phyloP scores from a whole-genome alignment of 179 eudicot genomes.

The Drosera spatulata region DNA sequence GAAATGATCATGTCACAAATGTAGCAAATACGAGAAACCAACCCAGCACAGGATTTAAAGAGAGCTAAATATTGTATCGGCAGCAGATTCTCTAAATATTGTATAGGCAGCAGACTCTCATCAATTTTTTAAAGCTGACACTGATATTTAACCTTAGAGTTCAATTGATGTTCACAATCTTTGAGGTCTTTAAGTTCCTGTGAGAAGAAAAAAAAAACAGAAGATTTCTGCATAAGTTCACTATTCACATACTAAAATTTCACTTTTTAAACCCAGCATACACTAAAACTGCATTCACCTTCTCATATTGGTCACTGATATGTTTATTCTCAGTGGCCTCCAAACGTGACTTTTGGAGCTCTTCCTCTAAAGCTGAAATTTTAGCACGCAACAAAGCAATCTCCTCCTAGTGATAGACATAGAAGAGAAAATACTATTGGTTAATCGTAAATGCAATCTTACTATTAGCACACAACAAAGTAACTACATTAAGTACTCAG shows the following conservation, averaged over 20 bases:
- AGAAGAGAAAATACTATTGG: too few relatives aligned
- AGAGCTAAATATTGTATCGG: background rate
- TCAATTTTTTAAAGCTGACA: background rate
- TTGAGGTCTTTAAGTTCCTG: slow-evolving; percentile 91
- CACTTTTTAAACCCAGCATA: background rate
- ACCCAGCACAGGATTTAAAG: background rate
- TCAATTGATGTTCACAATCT: slow-evolving; percentile 67
- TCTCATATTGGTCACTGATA: slow-evolving; percentile 43
- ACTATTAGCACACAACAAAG: too few relatives aligned
- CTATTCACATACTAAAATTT: slow-evolving; percentile 2
- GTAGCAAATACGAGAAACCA: background rate
- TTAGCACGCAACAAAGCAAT: slow-evolving; percentile 47
- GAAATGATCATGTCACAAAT: background rate
- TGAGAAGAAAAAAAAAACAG: background rate
- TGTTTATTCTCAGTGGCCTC: slow-evolving; percentile 46
- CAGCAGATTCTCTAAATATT: too few relatives aligned
- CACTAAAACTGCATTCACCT: slow-evolving; percentile 29
- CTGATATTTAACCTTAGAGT: slow-evolving; percentile 67
- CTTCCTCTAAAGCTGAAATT: slow-evolving; percentile 63
- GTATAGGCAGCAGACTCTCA: too few relatives aligned
- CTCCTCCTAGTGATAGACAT: slow-evolving; percentile 28
- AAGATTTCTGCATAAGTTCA: slow-evolving; percentile 6
- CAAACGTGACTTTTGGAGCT: slow-evolving; percentile 46
- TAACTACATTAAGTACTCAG: too few relatives aligned
- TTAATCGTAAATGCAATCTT: too few relatives aligned